Conservation (phyloP, 345 rosid genomes). For the Dimocarpus longan region DNA sequence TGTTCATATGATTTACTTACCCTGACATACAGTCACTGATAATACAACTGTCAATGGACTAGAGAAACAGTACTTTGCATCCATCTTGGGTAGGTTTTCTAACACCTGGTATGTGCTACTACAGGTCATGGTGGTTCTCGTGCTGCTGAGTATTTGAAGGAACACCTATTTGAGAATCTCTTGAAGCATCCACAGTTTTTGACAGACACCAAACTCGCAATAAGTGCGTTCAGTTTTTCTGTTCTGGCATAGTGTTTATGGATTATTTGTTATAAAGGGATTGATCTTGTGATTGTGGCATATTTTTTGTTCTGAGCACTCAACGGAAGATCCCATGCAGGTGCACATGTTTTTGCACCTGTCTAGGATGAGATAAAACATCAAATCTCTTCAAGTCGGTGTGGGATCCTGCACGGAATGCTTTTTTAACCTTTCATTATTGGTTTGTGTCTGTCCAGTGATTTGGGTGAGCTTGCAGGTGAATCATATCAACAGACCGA, state of each 20-base stretch:
- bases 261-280: background rate
- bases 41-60: background rate
- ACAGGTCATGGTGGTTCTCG: conserved; percentile 99
- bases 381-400: conserved; percentile 8
- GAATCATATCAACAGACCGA: conserved; percentile 93
- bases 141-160: conserved; percentile 94
- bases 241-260: background rate
- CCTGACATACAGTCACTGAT: background rate
- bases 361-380: conserved; percentile 2
- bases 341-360: conserved; percentile 19
- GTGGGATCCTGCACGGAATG: conserved; percentile 11
- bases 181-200: conserved; percentile 83
- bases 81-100: background rate
- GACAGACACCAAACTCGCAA: conserved; percentile 73
- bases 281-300: conserved; percentile 9
- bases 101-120: conserved; percentile 15
- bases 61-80: background rate
- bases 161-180: conserved; percentile 90
- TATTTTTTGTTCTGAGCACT: conserved; percentile 21
- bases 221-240: conserved; percentile 55
- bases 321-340: conserved; percentile 26
- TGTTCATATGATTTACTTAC: background rate
- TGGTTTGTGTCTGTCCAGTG: conserved; percentile 13
- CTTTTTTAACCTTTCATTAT: background rate
- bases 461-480: conserved; percentile 48